Base-by-base conservation (phyloP, 192 early-diverging fungal genomes). In the Coemansia sp. region DNA sequence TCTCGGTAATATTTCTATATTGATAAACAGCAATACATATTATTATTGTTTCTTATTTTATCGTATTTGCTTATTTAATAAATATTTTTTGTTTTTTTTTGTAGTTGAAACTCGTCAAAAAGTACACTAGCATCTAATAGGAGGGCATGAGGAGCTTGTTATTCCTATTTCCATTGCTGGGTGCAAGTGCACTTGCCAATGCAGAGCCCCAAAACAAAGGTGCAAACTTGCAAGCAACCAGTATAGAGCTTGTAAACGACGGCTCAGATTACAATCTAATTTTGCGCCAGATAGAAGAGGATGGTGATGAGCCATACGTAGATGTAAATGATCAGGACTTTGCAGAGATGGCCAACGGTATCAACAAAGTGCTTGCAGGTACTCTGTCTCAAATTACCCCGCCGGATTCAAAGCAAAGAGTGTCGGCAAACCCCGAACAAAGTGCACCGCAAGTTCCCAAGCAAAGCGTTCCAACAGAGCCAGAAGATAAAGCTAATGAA, bases 251-350 rank as follows among this genome's bases (percentile, higher is more conserved):
- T 27, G 24, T 33, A 17, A 62, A 62, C 22, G 44, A 54, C 22
- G 59, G 59, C 28, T 40, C 59, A 9, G 34, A 46, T 1, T 37
- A 62, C 26, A 18, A 54, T 4, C 27, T 54, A 17, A 5, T 54
- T 18, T 52, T 62, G 10, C 45, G 30, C 6, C 29, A 47, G 19
- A 48, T 40, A 23, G 29, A 40, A 15, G 39, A n/a, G 2, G 14
- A 40, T 40, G n/a, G n/a, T n/a, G n/a, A n/a, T n/a, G n/a, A n/a
- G n/a, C n/a, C n/a, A n/a, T n/a, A n/a, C n/a, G n/a, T n/a, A n/a
- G n/a, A n/a, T n/a, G n/a, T n/a, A n/a, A n/a, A n/a, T n/a, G n/a
- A n/a, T n/a, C n/a, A n/a, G n/a, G n/a, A n/a, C n/a, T n/a, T n/a
- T n/a, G n/a, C n/a, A n/a, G n/a, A n/a, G n/a, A n/a, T n/a, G n/a